Base-by-base conservation (phyloP, 805 yeast genomes). In the Dipodascus albidus region DNA sequence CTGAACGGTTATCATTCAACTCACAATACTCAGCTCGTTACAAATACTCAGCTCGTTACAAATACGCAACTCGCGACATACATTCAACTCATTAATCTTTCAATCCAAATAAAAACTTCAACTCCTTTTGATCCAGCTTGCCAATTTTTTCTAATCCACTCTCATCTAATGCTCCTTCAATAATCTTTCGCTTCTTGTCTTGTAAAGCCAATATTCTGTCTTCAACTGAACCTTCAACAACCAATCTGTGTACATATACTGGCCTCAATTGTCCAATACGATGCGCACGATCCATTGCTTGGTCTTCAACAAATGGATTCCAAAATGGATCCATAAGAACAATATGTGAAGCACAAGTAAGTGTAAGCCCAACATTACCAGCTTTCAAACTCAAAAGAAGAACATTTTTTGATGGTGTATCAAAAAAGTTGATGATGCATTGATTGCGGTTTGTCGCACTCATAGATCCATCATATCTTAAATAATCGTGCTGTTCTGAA, bases 271-370 rank as follows among this genome's bases (percentile, higher is more conserved):
- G 99, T 3, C 98, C 96, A 57, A 93, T 88, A 66, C 99, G 78
- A 69, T 93, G 91, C 6, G 95, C 95, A 58, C 99, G 79, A 65
- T 89, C 99, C 77, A 87, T 87, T 0, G 99, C 99, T 70, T 93
- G 99, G 49, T 87, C 96, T 68, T 93, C 98, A 6, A 91, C 96
- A 66, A 77, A 93, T 1, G 98, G 98, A 64, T 93, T 93, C 99
- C 99, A 93, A 67, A 89, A 93, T 17, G 98, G 97, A 67, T 93
- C 99, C 72, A 87, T 76, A 9, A 93, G 78, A 49, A 93, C 80
- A 9, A 90, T 96, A 66, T 88, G 96, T 38, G 88, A 84, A 0
- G 99, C 99, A 70, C 95, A 86, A 0, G 97, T 93, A 59, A 93
- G 74, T 0, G 98, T 93, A 55, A 93, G 74, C 1, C 99, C 99